phyloP scores from a whole-genome alignment of 208 protist species.

The Leishmania martiniquensis region DNA sequence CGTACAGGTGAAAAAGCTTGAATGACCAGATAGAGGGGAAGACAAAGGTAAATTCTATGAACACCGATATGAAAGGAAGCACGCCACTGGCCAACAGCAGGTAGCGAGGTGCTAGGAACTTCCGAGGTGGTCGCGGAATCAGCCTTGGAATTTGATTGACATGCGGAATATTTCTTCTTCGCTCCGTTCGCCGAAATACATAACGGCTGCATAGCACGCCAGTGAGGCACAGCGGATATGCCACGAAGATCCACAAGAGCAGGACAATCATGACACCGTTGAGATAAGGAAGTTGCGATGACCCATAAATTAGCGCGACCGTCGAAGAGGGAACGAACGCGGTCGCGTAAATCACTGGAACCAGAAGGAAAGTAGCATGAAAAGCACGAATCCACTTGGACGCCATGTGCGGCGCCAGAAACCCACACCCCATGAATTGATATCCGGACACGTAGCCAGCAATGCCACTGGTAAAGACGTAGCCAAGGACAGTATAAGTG shows the following conservation, averaged over 20 bases:
- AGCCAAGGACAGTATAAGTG: constrained; percentile 23
- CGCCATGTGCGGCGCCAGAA: constrained; percentile 26
- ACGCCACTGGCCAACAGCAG: constrained; percentile 85
- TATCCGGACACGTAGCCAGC: constrained; percentile 33
- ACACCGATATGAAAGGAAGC: constrained; percentile 96
- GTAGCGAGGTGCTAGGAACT: constrained; percentile 23
- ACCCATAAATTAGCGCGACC: constrained; percentile 50
- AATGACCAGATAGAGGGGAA: constrained; percentile 97
- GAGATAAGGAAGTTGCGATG: constrained; percentile 61
- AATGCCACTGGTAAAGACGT: constrained; percentile 17
- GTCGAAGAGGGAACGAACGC: constrained; percentile 6
- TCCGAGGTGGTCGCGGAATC: constrained; percentile 87
- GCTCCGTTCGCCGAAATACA: constrained; percentile 29
- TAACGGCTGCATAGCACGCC: constrained; percentile 90
- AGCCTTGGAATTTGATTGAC: constrained; percentile 93
- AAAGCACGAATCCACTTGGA: constrained; percentile 36
- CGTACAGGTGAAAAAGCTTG: constrained; percentile 97
- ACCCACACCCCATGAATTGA: constrained; percentile 30
- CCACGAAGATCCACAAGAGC: constrained; percentile 79
- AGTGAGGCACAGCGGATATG: constrained; percentile 86
- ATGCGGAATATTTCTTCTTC: constrained; percentile 60
- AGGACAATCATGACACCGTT: constrained; percentile 60
- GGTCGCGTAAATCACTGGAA: constrained; percentile 4
- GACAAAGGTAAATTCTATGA: constrained; percentile 96
- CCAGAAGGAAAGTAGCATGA: constrained; percentile 24